phyloP scores from a whole-genome alignment of 495 filamentous ascomycete genomes.

The Penicillium bovifimosum region DNA sequence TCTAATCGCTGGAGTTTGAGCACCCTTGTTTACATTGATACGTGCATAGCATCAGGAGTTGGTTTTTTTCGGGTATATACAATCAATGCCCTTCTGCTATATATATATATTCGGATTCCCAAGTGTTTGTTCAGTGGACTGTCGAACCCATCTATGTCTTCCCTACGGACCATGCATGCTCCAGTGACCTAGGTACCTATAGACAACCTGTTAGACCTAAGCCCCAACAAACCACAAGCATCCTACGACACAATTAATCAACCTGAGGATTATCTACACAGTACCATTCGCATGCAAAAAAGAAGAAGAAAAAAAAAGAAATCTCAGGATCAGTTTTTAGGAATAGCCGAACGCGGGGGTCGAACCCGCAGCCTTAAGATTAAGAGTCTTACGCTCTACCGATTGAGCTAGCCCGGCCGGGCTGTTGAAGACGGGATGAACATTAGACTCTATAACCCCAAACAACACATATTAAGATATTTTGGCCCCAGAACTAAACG shows the following conservation, averaged over 20 bases:
- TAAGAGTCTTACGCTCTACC: slow-evolving; percentile 83
- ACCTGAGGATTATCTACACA: too few relatives aligned
- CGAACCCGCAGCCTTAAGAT: slow-evolving; percentile 65
- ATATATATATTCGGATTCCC: not conserved
- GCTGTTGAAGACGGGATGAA: slow-evolving; percentile 9
- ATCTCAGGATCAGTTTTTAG: slow-evolving; percentile 9
- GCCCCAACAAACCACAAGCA: too few relatives aligned
- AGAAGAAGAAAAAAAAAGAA: not conserved
- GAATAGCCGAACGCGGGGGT: slow-evolving; percentile 46
- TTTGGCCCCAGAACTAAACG: not conserved
- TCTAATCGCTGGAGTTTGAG: slow-evolving; percentile 13
- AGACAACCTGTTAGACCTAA: too few relatives aligned
- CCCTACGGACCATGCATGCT: too few relatives aligned
- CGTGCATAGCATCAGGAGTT: slow-evolving; percentile 31
- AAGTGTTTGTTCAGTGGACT: too few relatives aligned
- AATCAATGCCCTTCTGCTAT: slow-evolving; percentile 1
- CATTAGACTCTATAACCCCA: too few relatives aligned
- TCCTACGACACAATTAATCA: too few relatives aligned
- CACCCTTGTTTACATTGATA: slow-evolving; percentile 14
- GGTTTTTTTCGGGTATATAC: slow-evolving; percentile 6
- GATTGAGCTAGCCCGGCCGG: slow-evolving; percentile 67
- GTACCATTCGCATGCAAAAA: not conserved
- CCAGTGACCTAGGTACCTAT: too few relatives aligned
- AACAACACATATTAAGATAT: not conserved
- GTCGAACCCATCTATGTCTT: too few relatives aligned